Percentiles rank a stretch among this genome's conserved stretches.
These are phyloP conservation scores for Fusarium floridanum DNA, from an alignment of 2,329 filamentous ascomycete species.

Conservation along the genomic window DNA sequence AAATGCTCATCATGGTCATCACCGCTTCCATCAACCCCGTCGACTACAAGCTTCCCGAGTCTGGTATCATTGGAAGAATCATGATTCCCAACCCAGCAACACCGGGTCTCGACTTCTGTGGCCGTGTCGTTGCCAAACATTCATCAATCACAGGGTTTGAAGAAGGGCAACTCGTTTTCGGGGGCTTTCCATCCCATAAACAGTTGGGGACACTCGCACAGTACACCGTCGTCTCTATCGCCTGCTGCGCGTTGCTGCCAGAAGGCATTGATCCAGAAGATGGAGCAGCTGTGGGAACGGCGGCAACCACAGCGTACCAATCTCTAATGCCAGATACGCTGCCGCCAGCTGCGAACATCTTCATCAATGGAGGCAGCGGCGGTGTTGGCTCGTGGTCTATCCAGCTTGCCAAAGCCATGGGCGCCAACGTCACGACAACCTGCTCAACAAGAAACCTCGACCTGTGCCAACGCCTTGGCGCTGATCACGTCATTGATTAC, in stretches of 20 bases:
- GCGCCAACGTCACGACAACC: neutral
- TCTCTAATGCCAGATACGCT: neutral
- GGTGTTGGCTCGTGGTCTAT: neutral
- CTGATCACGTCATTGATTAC: neutral
- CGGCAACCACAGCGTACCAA: neutral
- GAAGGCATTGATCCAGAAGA: neutral
- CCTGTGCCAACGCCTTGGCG: neutral
- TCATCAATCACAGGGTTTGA: neutral
- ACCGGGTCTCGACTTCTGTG: neutral
- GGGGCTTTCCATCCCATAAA: neutral
- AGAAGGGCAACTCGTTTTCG: neutral
- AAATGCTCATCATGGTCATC: neutral
- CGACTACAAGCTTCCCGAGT: neutral
- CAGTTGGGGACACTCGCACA: neutral
- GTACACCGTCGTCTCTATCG: neutral
- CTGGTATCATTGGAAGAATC: neutral
- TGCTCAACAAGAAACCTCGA: neutral
- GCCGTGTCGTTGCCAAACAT: neutral
- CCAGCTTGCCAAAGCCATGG: neutral
- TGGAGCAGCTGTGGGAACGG: neutral
- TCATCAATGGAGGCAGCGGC: neutral
- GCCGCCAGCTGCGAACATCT: neutral
- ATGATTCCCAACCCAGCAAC: neutral
- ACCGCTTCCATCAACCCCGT: neutral
- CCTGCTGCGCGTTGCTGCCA: neutral